A percentile compares a stretch with the other conserved stretches of the same genome.
These are phyloP conservation scores for Aspergillus fumigatus DNA, from an alignment of 2,329 filamentous ascomycete genomes.

Conservation along the genomic window DNA sequence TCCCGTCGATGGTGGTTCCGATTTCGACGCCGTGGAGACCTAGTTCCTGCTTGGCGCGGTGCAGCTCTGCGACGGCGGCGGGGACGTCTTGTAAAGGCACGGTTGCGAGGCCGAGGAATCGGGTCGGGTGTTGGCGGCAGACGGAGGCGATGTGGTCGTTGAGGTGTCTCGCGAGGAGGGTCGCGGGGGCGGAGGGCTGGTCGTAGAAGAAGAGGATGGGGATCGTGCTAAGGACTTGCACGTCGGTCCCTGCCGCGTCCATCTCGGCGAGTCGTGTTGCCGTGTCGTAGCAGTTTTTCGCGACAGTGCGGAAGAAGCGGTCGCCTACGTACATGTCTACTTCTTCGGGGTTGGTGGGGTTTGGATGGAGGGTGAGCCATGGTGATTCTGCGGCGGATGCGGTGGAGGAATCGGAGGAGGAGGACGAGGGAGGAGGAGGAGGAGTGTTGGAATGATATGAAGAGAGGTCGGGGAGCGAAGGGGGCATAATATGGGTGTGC, in stretches of 20 bases:
- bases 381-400: neutral
- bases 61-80: constrained; percentile 8
- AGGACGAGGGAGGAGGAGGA: neutral
- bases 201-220: constrained; percentile 17
- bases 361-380: constrained; percentile 12
- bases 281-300: constrained; percentile 14
- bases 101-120: constrained; percentile 15
- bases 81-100: constrained; percentile 14
- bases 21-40: constrained; percentile 15
- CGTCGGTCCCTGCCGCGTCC: constrained; percentile 11
- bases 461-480: constrained; percentile 13
- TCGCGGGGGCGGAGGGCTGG: constrained; percentile 10
- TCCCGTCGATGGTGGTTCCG: constrained; percentile 11
- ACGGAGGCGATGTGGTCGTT: constrained; percentile 15
- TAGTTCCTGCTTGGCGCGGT: constrained; percentile 8
- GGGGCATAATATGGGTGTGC: constrained; percentile 19
- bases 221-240: constrained; percentile 14
- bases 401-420: too few species aligned
- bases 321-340: constrained; percentile 15
- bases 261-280: constrained; percentile 11
- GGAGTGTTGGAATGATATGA: constrained; percentile 2
- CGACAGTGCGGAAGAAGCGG: constrained; percentile 14
- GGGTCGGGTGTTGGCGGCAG: constrained; percentile 6
- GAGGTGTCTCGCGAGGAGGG: constrained; percentile 6
- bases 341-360: neutral